Percentiles rank a stretch among this genome's conserved stretches.
Conservation (phyloP, 1,284 basidiomycete species). For the Megacollybia platyphylla region DNA sequence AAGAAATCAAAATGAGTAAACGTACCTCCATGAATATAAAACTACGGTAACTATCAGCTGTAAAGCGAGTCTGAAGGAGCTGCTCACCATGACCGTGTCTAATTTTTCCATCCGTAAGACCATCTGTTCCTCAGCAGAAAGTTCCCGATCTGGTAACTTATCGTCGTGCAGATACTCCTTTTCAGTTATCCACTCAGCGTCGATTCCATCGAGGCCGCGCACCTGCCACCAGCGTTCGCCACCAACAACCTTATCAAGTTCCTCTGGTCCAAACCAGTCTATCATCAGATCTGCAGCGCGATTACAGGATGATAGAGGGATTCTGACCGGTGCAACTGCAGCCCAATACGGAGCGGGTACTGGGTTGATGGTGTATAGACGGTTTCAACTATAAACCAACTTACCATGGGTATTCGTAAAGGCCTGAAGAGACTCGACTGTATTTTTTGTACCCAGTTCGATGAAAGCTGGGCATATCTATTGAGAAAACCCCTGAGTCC, state of each 20-base stretch:
- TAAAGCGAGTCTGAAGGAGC: not conserved
- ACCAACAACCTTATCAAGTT: constrained; percentile 61
- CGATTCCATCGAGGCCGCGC: constrained; percentile 51
- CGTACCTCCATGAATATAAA: constrained; percentile 64
- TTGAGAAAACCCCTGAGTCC: not conserved
- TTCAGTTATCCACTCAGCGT: constrained; percentile 73
- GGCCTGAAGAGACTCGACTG: constrained; percentile 45
- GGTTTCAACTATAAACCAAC: no score
- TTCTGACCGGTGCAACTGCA: constrained; percentile 52
- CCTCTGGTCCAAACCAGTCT: constrained; percentile 64
- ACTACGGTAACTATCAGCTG: constrained; percentile 19
- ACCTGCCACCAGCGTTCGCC: constrained; percentile 84
- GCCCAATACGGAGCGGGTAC: constrained; percentile 65
- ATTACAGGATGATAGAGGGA: constrained; percentile 54
- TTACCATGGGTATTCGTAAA: constrained; percentile 18
- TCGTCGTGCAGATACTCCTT: constrained; percentile 27
- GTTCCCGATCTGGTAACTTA: constrained; percentile 12
- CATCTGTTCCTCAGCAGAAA: constrained; percentile 24
- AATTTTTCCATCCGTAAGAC: constrained; percentile 41
- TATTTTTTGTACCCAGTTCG: constrained; percentile 43
- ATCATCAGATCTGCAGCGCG: constrained; percentile 65
- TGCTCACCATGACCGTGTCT: constrained; percentile 40
- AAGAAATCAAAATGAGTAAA: not conserved
- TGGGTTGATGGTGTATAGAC: no score
- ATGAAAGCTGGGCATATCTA: constrained; percentile 31